Base-by-base conservation (phyloP, 495 filamentous ascomycete genomes). In the Lepraria neglecta region DNA sequence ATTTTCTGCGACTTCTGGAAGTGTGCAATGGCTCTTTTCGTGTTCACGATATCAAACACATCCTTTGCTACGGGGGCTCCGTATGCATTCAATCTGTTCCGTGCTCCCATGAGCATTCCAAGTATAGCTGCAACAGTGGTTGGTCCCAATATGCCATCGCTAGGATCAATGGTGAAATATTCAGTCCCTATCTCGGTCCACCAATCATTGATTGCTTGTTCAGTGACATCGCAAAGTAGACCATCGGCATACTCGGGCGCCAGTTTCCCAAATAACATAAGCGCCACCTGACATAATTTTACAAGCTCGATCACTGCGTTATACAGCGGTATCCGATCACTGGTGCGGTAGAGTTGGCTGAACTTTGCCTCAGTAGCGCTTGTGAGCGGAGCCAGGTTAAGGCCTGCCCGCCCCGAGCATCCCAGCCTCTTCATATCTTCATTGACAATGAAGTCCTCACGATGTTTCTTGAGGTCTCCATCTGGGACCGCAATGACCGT, bases 181-280 rank as follows among this genome's bases (percentile, higher is more conserved):
- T 97, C 91, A 0, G 87, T 87, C 4, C 95, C 94, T 47, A 97
- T 87, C 65, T 97, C 90, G 3, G 87, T 84, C 94, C 94, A 98
- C 94, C 95, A 98, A 72, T 96, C 89, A 64, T 84, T 87, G 67
- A 98, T 85, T 4, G 91, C 90, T 60, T 80, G 84, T 68, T 98
- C 94, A 0, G 94, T 98, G 17, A 92, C 76, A 74, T 98, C 94
- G 68, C 94, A 98, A 14, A 98, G 80, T 33, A 96, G 72, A 2
- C 94, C 94, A 70, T 98, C 94, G 30, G 89, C 90, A 69, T 95
- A 97, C 63, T 89, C 89, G n/a, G 86, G 82, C 3, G 87, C 84
- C 30, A 97, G 75, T 64, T 89, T 89, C n/a, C 83, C 89, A 73
- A 96, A 98, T 52, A 96, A 76, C 69, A 89, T 83, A 65, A 98